Conservation (phyloP, 257 asterid genomes). For the Galeopsis tetrahit region DNA sequence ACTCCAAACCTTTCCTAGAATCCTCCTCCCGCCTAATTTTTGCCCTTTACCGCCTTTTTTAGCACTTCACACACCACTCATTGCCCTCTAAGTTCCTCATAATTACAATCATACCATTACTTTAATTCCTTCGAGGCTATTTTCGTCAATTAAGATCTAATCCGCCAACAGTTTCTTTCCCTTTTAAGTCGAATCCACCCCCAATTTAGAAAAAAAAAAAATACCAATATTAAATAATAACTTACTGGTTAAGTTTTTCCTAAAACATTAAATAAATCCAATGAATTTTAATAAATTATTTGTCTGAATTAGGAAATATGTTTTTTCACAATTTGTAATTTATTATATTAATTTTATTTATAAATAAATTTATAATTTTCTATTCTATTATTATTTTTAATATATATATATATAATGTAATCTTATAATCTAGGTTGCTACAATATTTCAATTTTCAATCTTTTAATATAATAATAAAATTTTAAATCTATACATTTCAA, state of each 20-base stretch:
- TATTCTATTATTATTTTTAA: too few species aligned
- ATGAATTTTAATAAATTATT: neutral
- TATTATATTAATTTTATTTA: too few species aligned
- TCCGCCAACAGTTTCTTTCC: neutral
- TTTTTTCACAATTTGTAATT: too few species aligned
- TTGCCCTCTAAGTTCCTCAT: neutral
- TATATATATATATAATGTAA: too few species aligned
- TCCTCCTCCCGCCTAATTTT: neutral
- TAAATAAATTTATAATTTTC: too few species aligned
- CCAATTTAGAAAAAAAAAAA: neutral
- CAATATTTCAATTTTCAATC: too few species aligned
- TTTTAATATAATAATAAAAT: too few species aligned
- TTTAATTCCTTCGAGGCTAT: constrained; percentile 8
- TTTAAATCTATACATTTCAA: too few species aligned
- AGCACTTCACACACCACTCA: too few species aligned
- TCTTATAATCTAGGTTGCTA: too few species aligned
- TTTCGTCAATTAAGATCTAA: constrained; percentile 23
- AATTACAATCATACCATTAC: constrained; percentile 8
- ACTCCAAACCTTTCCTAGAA: too few species aligned
- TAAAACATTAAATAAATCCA: neutral
- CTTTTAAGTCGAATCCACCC: neutral
- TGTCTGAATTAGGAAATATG: neutral
- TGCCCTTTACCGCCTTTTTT: neutral
- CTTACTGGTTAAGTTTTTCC: neutral
- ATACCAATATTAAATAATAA: neutral